Conservation (phyloP, 2,329 filamentous ascomycete species). For the Chrysoporthe puriensis region DNA sequence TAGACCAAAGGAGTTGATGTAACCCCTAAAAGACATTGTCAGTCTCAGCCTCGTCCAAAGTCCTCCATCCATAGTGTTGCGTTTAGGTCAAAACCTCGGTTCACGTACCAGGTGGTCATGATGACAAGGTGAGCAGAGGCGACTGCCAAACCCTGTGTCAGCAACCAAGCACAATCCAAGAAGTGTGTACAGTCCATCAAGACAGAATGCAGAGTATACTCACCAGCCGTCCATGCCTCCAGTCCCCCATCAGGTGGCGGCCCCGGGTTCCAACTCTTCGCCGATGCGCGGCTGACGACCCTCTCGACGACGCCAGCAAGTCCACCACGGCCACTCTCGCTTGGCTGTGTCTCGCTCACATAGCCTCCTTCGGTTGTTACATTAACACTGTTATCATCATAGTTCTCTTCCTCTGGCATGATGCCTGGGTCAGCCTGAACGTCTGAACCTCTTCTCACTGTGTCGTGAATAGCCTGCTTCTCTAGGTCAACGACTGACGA, state of each 20-base stretch:
- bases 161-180: neutral
- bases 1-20: conserved; percentile 59
- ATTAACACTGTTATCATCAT: neutral
- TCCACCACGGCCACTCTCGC: conserved; percentile 31
- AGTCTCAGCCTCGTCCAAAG: neutral
- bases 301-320: conserved; percentile 39
- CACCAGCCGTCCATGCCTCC: conserved; percentile 51
- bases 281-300: conserved; percentile 46
- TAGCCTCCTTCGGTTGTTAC: neutral
- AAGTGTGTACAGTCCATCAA: neutral
- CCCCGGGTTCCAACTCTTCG: conserved; percentile 45
- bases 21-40: conserved; percentile 43
- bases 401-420: neutral
- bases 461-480: conserved; percentile 1
- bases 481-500: neutral
- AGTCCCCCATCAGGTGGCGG: conserved; percentile 56
- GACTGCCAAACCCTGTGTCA: conserved; percentile 33
- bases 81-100: neutral
- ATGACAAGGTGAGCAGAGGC: conserved; percentile 49
- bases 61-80: conserved; percentile 7
- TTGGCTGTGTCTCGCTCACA: conserved; percentile 8
- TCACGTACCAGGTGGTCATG: conserved; percentile 52
- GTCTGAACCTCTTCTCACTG: neutral
- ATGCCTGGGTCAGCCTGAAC: conserved; percentile 16
- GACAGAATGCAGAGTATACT: conserved; percentile 28